Conservation (phyloP, 768 basidiomycete species). For the Tricholoma sp. region DNA sequence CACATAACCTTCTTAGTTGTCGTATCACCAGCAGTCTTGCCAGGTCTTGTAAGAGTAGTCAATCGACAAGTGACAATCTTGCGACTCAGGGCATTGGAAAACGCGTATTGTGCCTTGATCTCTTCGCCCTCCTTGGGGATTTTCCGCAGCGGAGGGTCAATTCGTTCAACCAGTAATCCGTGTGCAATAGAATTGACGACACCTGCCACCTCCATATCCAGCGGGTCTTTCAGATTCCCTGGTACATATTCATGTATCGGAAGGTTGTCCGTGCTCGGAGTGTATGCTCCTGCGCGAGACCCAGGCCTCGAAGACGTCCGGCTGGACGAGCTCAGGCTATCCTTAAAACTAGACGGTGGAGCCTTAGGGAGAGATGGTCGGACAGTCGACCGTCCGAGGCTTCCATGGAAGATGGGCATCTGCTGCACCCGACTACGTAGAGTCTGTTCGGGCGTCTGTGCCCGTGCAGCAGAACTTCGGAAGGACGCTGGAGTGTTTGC, state of each 20-base stretch:
- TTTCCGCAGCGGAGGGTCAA: slow-evolving; percentile 70
- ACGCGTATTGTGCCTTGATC: slow-evolving; percentile 78
- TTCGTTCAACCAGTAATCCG: slow-evolving; percentile 69
- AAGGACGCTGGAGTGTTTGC: slow-evolving; percentile 41
- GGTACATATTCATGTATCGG: slow-evolving; percentile 62
- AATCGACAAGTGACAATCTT: slow-evolving; percentile 78
- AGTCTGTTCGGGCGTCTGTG: slow-evolving; percentile 67
- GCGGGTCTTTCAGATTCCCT: slow-evolving; percentile 66
- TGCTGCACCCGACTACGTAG: slow-evolving; percentile 58
- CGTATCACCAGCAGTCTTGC: slow-evolving; percentile 41
- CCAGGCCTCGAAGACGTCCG: slow-evolving; percentile 61
- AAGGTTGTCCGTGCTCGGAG: slow-evolving; percentile 49
- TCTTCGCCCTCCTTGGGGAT: slow-evolving; percentile 72
- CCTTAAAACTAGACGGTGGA: slow-evolving; percentile 77
- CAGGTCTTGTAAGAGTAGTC: slow-evolving; percentile 68
- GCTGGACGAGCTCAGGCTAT: slow-evolving; percentile 42
- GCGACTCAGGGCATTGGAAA: slow-evolving; percentile 65
- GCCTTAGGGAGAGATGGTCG: slow-evolving; percentile 38
- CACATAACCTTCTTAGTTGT: slow-evolving; percentile 87
- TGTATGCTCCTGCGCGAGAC: slow-evolving; percentile 62
- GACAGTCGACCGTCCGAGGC: slow-evolving; percentile 32
- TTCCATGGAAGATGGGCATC: slow-evolving; percentile 47
- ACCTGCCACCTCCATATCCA: slow-evolving; percentile 74
- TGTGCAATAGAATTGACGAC: slow-evolving; percentile 76
- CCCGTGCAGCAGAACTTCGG: slow-evolving; percentile 37